Percentiles rank a stretch among this genome's conserved stretches.
phyloP scores from a whole-genome alignment of 2,329 filamentous ascomycete species.

The Periconia sp. region DNA sequence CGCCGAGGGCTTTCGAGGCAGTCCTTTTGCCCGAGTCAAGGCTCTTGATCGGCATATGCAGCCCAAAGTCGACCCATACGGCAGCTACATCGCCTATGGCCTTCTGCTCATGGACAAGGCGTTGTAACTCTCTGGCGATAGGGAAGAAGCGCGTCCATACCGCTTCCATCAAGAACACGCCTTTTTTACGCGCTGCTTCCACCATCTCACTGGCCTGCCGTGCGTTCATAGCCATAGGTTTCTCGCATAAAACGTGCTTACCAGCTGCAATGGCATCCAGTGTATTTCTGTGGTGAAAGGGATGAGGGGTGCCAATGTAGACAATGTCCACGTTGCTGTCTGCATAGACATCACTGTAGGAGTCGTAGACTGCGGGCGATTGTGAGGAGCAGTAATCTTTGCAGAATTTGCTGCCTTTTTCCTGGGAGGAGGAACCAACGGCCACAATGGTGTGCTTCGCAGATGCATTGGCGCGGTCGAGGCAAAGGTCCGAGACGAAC shows the following conservation, averaged over 20 bases:
- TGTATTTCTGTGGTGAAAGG: constrained; percentile 85
- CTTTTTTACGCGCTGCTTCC: constrained; percentile 69
- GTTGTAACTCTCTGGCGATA: constrained; percentile 72
- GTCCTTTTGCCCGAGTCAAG: constrained; percentile 62
- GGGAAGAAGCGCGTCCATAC: constrained; percentile 88
- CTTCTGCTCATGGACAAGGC: constrained; percentile 60
- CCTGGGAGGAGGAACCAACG: constrained; percentile 20
- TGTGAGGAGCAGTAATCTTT: constrained; percentile 4
- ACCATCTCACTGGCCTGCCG: constrained; percentile 74
- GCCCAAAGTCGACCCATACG: constrained; percentile 59
- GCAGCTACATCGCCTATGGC: constrained; percentile 59
- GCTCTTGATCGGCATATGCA: constrained; percentile 56
- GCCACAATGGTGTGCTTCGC: constrained; percentile 21
- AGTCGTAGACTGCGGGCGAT: constrained; percentile 69
- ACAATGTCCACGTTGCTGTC: constrained; percentile 79
- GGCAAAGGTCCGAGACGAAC: constrained; percentile 14
- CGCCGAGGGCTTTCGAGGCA: constrained; percentile 78
- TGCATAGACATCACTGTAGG: constrained; percentile 76
- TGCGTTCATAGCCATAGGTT: constrained; percentile 81
- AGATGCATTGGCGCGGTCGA: constrained; percentile 10
- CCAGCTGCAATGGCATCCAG: constrained; percentile 78
- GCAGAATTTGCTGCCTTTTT: constrained; percentile 17
- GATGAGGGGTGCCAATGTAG: constrained; percentile 86
- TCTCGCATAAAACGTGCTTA: constrained; percentile 89
- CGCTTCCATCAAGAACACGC: constrained; percentile 55